Evolutionary conservation across 208 protist genomes (phyloP), one percentile per base, ranked within the genome.

Genomic region (Phytomonas serpens): DNA sequence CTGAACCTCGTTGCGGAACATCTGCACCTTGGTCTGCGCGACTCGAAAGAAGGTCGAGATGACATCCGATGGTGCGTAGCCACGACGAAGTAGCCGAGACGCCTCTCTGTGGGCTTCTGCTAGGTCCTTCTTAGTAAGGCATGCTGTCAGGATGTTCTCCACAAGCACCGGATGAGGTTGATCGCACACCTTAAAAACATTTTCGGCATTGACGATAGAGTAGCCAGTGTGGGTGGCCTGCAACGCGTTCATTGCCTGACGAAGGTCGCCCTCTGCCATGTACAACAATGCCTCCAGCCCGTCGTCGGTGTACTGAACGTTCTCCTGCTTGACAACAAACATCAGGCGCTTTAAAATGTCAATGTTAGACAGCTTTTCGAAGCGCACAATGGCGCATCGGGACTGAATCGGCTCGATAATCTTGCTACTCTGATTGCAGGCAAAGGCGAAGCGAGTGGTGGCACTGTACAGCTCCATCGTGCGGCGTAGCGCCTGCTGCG

Each of bases 371-470:
- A 97, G 86, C 70, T 87, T 85, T 32, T 84, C 89, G 57, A 94
- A 89, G 51, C 92, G 92, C 19, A 97, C 87, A 23, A 97, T 84
- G 11, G 92, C 92, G 77, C 92, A 97, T 57, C 98, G 86, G 33
- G 86, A 97, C 74, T 99, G 99, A 73, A 99, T 99, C 1, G 98
- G 97, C 76, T 99, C 99, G 72, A 99, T 99, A 47, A 99, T 99
- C 80, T 99, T 99, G 62, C 84, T 95, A 63, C 96, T 99, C 42
- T 90, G 93, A 85, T 99, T 99, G 85, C 98, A 99, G 19, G 98
- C 98, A 66, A 99, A 92, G 52, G 98, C 98, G 83, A 99, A 99
- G 37, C 99, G 89, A 0, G 98, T 99, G 0, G 98, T 99, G 72
- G 77, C 80, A 61, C 96, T 97, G 80, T 98, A 97, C 47, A 99